Evolutionary conservation across 768 basidiomycete species (phyloP), one percentile per base, ranked within the genome.

Genomic region (Phallus indusiatus): DNA sequence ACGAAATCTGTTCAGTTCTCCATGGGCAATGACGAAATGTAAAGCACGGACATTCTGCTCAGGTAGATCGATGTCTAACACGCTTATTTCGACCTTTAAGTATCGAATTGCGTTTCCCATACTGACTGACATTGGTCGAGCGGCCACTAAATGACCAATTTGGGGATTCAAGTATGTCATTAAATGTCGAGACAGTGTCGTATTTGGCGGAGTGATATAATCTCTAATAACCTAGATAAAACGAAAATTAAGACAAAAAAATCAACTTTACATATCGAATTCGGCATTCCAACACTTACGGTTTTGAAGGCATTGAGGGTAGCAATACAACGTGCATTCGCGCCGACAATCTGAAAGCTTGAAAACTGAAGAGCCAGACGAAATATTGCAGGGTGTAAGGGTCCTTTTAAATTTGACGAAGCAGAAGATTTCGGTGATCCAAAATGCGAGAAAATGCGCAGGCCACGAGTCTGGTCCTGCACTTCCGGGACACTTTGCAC

Each of bases 31-130:
- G 28, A 51, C 21, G 14, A 51, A 51, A 51, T 12, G 21, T 14
- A 35, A 9, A 55, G 67, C 70, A 69, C 81, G 64, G 66, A 95
- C 95, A 73, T 98, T 92, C 67, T 95, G 90, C 72, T 98, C 94
- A 5, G 93, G 86, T 70, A 93, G 78, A 74, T 99, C 95, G 53
- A 92, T 92, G 65, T 94, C 90, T 47, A 93, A 83, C 46, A 81
- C 82, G 67, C 91, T 94, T 67, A 99, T 96, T 67, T 98, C 93
- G 58, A 95, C 76, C 75, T 99, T 99, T 65, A 99, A 77, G 70
- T 94, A 88, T 60, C 94, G 82, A 65, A 93, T 91, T 0, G 94
- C 91, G 68, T 94, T 95, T 0, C 94, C 92, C 89, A 94, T 93
- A 22, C 91, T 89, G 20, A 92, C 84, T 17, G 90, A 88, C 87